A percentile compares a stretch with the other conserved stretches of the same genome.
Evolutionary conservation across 495 filamentous ascomycete genomes (phyloP).

Genomic region (Neurospora sp.): DNA sequence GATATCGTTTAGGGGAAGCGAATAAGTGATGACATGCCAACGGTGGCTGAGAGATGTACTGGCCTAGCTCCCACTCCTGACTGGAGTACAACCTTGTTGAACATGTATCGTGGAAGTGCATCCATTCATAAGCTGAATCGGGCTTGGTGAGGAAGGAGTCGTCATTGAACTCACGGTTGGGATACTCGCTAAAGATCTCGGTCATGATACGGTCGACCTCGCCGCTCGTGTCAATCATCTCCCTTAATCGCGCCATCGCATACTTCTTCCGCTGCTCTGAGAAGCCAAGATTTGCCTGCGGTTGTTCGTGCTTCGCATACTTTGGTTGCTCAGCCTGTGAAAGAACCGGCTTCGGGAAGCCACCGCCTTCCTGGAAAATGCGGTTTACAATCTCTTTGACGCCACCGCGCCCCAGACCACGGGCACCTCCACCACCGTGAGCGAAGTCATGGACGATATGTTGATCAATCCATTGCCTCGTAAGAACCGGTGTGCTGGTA

Average conservation of each 20-base stretch:
- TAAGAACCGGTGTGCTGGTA: slow-evolving; percentile 40
- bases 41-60: slow-evolving; percentile 75
- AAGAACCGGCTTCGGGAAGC: slow-evolving; percentile 54
- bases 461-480: slow-evolving; percentile 73
- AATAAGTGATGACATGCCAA: slow-evolving; percentile 91
- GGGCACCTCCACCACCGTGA: slow-evolving; percentile 65
- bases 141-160: slow-evolving; percentile 87
- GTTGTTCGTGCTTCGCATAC: slow-evolving; percentile 31
- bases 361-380: slow-evolving; percentile 78
- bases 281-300: slow-evolving; percentile 48
- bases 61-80: slow-evolving; percentile 81
- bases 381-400: slow-evolving; percentile 74
- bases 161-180: slow-evolving; percentile 80
- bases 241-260: slow-evolving; percentile 67
- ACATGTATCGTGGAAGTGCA: slow-evolving; percentile 82
- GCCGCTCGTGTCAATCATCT: slow-evolving; percentile 82
- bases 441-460: slow-evolving; percentile 58
- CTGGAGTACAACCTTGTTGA: slow-evolving; percentile 60
- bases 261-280: slow-evolving; percentile 65
- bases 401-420: slow-evolving; percentile 68
- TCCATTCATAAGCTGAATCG: slow-evolving; percentile 79
- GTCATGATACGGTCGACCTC: slow-evolving; percentile 80
- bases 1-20: slow-evolving; percentile 46
- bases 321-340: slow-evolving; percentile 11
- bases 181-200: slow-evolving; percentile 71